These are phyloP conservation scores for Candida tropicalis DNA, from an alignment of 1,139 yeast genomes.

Conservation along the genomic window DNA sequence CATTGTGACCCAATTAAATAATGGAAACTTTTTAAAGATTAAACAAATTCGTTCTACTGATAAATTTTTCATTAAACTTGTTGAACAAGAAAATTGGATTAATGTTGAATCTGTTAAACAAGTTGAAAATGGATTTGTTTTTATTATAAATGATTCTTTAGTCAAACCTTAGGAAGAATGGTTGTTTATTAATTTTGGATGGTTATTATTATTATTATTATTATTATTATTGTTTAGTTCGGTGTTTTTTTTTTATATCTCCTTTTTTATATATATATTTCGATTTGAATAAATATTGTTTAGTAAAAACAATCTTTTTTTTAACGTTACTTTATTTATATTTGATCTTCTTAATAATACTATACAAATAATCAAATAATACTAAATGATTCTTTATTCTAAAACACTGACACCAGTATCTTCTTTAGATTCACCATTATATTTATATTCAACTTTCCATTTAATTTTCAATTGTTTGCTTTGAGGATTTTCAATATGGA, in stretches of 20 bases:
- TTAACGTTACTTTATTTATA: too few species aligned
- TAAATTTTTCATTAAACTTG: slow-evolving; percentile 37
- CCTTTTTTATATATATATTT: neutral
- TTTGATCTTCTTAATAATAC: neutral
- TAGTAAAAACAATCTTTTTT: too few species aligned
- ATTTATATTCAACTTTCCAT: slow-evolving; percentile 71
- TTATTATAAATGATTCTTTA: slow-evolving; percentile 50
- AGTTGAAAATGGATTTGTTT: slow-evolving; percentile 62
- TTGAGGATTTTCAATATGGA: slow-evolving; percentile 57
- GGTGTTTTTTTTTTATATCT: slow-evolving; percentile 4
- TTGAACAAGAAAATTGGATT: slow-evolving; percentile 34
- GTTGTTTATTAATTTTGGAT: neutral
- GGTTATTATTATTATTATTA: neutral
- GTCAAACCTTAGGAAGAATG: slow-evolving; percentile 22
- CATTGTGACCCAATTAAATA: slow-evolving; percentile 35
- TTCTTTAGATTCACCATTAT: slow-evolving; percentile 49
- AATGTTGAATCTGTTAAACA: slow-evolving; percentile 43
- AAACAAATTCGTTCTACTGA: slow-evolving; percentile 38
- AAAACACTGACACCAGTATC: slow-evolving; percentile 58
- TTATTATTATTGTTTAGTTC: neutral
- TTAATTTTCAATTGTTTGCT: slow-evolving; percentile 65
- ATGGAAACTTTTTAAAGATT: slow-evolving; percentile 46
- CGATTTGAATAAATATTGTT: neutral
- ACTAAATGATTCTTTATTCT: slow-evolving; percentile 12
- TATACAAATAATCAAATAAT: neutral